phyloP scores from a whole-genome alignment of 257 asterid genomes.

The Nicotiana tomentosiformis region DNA sequence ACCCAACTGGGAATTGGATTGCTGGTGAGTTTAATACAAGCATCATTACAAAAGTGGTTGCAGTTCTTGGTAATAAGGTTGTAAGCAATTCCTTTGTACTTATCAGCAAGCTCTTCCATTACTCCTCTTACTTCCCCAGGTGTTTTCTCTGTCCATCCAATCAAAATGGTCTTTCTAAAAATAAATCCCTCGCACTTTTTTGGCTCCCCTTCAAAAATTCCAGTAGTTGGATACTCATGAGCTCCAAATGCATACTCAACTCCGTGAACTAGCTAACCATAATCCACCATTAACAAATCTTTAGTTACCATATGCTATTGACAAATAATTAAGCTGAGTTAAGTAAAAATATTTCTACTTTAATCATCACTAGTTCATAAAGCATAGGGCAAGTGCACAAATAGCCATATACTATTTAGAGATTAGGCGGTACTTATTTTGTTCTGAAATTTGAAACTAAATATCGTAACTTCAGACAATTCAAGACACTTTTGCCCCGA shows the following conservation, averaged over 20 bases:
- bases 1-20: slow-evolving; percentile 62
- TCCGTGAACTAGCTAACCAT: slow-evolving; percentile 41
- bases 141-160: slow-evolving; percentile 49
- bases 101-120: slow-evolving; percentile 42
- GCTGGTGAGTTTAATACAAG: slow-evolving; percentile 38
- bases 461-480: too few species aligned
- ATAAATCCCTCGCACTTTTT: slow-evolving; percentile 48
- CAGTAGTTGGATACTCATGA: slow-evolving; percentile 54
- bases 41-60: slow-evolving; percentile 71
- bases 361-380: too few species aligned
- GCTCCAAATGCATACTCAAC: slow-evolving; percentile 75
- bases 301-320: background rate
- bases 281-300: slow-evolving; percentile 6
- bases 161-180: slow-evolving; percentile 48
- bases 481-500: too few species aligned
- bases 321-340: background rate
- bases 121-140: slow-evolving; percentile 27
- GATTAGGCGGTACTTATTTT: too few species aligned
- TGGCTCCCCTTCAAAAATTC: slow-evolving; percentile 61
- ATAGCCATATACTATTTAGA: too few species aligned
- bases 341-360: background rate
- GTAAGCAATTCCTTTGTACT: slow-evolving; percentile 50
- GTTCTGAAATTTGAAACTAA: too few species aligned
- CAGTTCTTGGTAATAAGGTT: slow-evolving; percentile 58
- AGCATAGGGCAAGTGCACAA: too few species aligned